Base-by-base conservation (phyloP, 164 flowering plant genomes). In the Macadamia integrifolia region DNA sequence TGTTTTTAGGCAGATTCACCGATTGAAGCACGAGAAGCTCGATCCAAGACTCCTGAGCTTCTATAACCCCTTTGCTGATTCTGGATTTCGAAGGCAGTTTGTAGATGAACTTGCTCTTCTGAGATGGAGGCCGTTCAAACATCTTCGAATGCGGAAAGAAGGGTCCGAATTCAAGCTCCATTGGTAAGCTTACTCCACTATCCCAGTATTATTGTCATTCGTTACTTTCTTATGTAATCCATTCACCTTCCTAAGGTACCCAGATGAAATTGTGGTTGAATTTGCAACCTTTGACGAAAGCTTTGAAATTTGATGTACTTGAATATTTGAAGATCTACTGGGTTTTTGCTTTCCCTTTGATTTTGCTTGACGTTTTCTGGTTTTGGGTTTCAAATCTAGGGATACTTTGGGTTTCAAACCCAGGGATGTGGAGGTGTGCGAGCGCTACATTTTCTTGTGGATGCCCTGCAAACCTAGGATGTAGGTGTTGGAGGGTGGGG, bases 151-250 rank as follows among this genome's bases (percentile, higher is more conserved):
- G 86, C 74, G 49, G 85, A 70, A 31, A 86, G 92, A 74, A 88
- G 82, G n/a, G 76, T 80, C 73, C 80, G 95, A 71, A 82, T 86
- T 77, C 95, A 86, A 83, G 88, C 97, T 81, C 95, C 95, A 71
- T 62, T 89, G 81, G 97, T 92, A 71, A 83, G 84, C 60, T 32
- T 55, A 4, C 4, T 60, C 32, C 7, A 40, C 42, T 69, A 13
- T 48, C 49, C 32, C 7, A 40, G 52, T 69, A 13, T 48, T 13
- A 23, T 4, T 4, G 42, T 18, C 30, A 12, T 29, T 18, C 40
- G 23, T 12, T 7, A 6, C 15, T 32, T 48, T 3, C 9, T 69
- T 28, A n/a, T 40, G 57, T 52, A 30, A 32, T 48, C 31, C 49
- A 31, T 53, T 52, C 15, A 52, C 57, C 57, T 57, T 57, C 43